Evolutionary conservation across 2,329 filamentous ascomycete species (phyloP).

Genomic region (Neophaeococcomyces mojaviensis): DNA sequence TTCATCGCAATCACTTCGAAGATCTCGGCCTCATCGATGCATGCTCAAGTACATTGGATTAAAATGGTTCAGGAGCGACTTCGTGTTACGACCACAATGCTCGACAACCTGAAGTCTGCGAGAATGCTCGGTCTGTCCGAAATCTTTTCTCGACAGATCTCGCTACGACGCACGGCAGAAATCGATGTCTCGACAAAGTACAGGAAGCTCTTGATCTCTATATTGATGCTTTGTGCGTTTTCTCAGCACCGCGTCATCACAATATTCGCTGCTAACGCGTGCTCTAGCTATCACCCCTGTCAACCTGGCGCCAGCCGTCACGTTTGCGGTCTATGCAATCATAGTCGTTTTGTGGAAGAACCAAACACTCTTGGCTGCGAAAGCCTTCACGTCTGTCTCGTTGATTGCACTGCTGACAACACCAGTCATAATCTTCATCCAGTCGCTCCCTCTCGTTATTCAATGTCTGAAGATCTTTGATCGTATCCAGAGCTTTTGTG

Average conservation of each 20-base stretch:
- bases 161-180: slow-evolving; percentile 34
- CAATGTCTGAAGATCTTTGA: not conserved
- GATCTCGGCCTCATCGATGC: no score
- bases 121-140: slow-evolving; percentile 35
- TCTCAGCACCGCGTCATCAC: no score
- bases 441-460: not conserved
- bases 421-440: not conserved
- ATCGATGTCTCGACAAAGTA: slow-evolving; percentile 36
- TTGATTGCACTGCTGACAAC: not conserved
- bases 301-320: slow-evolving; percentile 5
- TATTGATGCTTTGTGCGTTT: slow-evolving; percentile 13
- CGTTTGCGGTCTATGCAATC: slow-evolving; percentile 1
- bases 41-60: slow-evolving; percentile 34
- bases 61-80: slow-evolving; percentile 37
- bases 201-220: slow-evolving; percentile 23
- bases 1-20: not conserved
- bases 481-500: slow-evolving; percentile 12
- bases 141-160: slow-evolving; percentile 32
- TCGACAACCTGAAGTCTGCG: slow-evolving; percentile 36
- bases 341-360: slow-evolving; percentile 6
- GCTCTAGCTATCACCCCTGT: slow-evolving; percentile 10
- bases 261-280: no score
- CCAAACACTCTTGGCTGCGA: slow-evolving; percentile 11
- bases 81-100: slow-evolving; percentile 32
- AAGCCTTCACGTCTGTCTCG: slow-evolving; percentile 14